Conservation (phyloP, 257 asterid genomes). For the Cordia subcordata region DNA sequence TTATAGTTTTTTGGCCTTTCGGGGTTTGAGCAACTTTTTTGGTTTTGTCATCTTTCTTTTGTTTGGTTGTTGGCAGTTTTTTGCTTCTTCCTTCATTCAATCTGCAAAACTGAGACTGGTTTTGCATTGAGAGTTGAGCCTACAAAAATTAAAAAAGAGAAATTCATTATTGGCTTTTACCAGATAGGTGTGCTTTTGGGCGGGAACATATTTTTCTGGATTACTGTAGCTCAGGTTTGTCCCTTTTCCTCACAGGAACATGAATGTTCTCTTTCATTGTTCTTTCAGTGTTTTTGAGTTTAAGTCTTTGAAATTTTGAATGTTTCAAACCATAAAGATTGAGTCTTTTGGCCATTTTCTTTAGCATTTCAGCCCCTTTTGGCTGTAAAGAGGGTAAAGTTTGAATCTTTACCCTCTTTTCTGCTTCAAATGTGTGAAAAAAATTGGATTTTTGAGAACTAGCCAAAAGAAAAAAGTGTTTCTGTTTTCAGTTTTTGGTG, state of each 20-base stretch:
- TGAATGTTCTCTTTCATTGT: too few species aligned
- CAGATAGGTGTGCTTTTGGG: too few species aligned
- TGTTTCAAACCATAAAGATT: too few species aligned
- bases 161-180: too few species aligned
- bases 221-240: not conserved
- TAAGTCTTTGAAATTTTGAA: not conserved
- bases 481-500: not conserved
- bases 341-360: not conserved
- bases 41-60: too few species aligned
- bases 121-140: not conserved
- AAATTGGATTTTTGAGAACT: not conserved
- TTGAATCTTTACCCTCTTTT: constrained; percentile 5
- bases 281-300: not conserved
- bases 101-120: not conserved
- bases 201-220: too few species aligned
- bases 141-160: too few species aligned
- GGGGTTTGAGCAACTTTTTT: too few species aligned
- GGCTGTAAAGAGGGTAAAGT: constrained; percentile 1
- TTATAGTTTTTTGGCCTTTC: too few species aligned
- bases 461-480: constrained; percentile 16
- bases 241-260: not conserved
- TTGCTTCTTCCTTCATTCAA: not conserved
- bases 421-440: constrained; percentile 4
- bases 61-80: not conserved
- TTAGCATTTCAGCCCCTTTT: not conserved